Conservation (phyloP, 345 rosid genomes). For the Gossypium ekmanianum region DNA sequence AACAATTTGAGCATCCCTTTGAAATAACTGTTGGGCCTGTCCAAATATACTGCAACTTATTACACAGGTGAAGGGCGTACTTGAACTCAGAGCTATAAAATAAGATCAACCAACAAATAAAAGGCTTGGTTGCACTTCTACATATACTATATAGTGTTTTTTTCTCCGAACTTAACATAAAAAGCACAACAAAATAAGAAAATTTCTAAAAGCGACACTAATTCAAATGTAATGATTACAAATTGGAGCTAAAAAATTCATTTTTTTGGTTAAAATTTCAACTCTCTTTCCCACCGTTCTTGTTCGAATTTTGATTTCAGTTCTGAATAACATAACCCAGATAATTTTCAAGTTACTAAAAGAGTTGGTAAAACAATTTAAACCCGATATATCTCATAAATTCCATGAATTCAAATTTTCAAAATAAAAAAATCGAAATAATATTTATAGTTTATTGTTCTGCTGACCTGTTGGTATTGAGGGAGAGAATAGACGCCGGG, state of each 20-base stretch:
- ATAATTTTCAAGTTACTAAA: neutral
- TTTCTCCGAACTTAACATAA: neutral
- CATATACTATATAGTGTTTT: too few relatives aligned
- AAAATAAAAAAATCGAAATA: neutral
- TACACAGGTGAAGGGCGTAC: constrained; percentile 5
- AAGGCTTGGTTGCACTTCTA: too few relatives aligned
- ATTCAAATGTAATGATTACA: neutral
- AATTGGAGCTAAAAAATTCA: neutral
- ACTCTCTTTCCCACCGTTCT: neutral
- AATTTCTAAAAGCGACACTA: neutral
- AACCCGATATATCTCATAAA: neutral
- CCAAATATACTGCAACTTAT: constrained; percentile 21
- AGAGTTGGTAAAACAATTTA: neutral
- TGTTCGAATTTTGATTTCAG: neutral
- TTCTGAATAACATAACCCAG: neutral
- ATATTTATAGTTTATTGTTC: neutral
- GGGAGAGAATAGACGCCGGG: constrained; percentile 67
- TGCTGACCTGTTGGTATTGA: constrained; percentile 71
- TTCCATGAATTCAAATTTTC: neutral
- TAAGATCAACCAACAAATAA: neutral
- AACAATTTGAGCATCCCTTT: constrained; percentile 88
- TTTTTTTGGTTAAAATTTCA: neutral
- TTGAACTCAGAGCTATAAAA: neutral
- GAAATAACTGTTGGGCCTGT: constrained; percentile 91
- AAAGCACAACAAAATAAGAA: neutral